Evolutionary conservation across 1,284 basidiomycete species (phyloP).

Genomic region (Pterula multifida): DNA sequence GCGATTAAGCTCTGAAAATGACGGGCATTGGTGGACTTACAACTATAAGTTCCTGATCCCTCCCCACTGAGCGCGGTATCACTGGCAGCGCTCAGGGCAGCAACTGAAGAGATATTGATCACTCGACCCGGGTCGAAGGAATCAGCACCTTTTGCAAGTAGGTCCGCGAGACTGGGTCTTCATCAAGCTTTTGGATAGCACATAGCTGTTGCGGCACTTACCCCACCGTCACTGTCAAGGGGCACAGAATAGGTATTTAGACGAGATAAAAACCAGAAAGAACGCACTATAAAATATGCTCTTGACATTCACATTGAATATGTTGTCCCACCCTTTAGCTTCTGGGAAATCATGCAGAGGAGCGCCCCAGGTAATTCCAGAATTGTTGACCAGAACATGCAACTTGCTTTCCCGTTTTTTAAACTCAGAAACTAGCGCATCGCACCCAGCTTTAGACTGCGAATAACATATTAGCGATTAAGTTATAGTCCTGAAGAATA

Average conservation of each 20-base stretch:
- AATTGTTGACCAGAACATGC: slow-evolving; percentile 75
- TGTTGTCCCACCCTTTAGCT: slow-evolving; percentile 74
- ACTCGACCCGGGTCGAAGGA: slow-evolving; percentile 61
- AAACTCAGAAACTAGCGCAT: slow-evolving; percentile 59
- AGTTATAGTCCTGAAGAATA: not conserved
- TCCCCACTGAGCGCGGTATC: slow-evolving; percentile 38
- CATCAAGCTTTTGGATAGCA: not conserved
- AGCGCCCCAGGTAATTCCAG: slow-evolving; percentile 73
- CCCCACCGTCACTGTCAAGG: slow-evolving; percentile 50
- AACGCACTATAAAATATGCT: slow-evolving; percentile 65
- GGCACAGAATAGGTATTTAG: slow-evolving; percentile 5
- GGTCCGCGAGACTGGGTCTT: slow-evolving; percentile 38
- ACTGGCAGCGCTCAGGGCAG: slow-evolving; percentile 46
- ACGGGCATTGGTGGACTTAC: slow-evolving; percentile 30
- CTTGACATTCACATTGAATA: slow-evolving; percentile 74
- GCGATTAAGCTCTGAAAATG: not conserved
- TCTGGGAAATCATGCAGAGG: slow-evolving; percentile 65
- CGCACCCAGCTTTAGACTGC: slow-evolving; percentile 71
- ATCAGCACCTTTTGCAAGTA: slow-evolving; percentile 56
- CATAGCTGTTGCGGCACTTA: slow-evolving; percentile 16
- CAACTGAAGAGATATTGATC: slow-evolving; percentile 73
- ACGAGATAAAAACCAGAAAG: not conserved
- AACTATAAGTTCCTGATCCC: slow-evolving; percentile 72
- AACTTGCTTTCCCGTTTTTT: slow-evolving; percentile 59
- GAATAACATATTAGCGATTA: no score